These are phyloP conservation scores for Claviceps pazoutovae DNA, from an alignment of 2,329 filamentous ascomycete genomes.

Conservation along the genomic window DNA sequence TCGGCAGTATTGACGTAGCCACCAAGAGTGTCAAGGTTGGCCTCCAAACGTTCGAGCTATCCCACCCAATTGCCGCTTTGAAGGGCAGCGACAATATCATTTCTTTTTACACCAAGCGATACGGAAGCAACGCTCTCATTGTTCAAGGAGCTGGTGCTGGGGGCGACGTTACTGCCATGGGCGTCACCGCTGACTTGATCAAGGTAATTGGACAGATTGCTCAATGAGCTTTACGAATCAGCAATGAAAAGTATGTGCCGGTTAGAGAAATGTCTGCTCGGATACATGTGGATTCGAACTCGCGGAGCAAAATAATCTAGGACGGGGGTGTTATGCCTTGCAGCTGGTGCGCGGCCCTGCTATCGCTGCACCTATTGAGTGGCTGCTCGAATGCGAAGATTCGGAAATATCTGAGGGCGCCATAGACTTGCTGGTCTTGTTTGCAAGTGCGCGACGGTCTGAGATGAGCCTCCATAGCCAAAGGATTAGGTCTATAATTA, in stretches of 20 bases:
- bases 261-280: no score
- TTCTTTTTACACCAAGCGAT: conserved; percentile 93
- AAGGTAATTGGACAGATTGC: conserved; percentile 68
- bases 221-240: conserved; percentile 10
- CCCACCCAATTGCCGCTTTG: conserved; percentile 81
- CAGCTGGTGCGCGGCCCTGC: conserved; percentile 1
- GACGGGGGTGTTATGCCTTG: conserved; percentile 3
- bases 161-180: conserved; percentile 94
- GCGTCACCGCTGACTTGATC: conserved; percentile 82
- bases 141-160: conserved; percentile 91
- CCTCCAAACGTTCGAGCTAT: conserved; percentile 74
- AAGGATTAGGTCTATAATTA: conserved; percentile 36
- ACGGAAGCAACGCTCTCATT: conserved; percentile 80
- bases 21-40: conserved; percentile 78
- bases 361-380: conserved; percentile 1
- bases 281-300: not conserved
- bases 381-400: not conserved
- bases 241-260: no score
- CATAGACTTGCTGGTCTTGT: not conserved
- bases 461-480: conserved; percentile 36
- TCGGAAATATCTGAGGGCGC: not conserved
- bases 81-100: conserved; percentile 99
- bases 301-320: not conserved
- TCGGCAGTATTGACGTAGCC: conserved; percentile 82
- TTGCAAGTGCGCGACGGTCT: conserved; percentile 6